Evolutionary conservation across 331 rosid species (phyloP).

Genomic region (Quercus phellos): DNA sequence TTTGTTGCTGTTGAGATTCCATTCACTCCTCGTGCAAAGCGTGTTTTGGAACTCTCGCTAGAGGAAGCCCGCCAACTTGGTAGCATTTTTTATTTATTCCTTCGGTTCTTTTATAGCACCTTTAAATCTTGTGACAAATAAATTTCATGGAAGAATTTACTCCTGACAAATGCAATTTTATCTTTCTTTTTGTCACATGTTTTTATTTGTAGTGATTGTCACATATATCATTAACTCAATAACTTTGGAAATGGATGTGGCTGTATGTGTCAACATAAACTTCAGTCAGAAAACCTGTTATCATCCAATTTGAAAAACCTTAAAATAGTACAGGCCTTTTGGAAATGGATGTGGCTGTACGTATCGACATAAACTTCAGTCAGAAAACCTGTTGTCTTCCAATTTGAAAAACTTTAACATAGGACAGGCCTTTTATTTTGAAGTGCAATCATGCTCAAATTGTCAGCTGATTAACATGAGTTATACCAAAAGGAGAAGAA

Average conservation of each 20-base stretch:
- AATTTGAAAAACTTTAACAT: background rate
- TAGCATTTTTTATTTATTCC: constrained; percentile 14
- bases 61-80: constrained; percentile 99
- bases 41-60: constrained; percentile 89
- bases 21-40: constrained; percentile 94
- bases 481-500: background rate
- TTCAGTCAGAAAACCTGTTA: background rate
- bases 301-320: background rate
- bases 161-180: too few species aligned
- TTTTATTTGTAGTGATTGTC: background rate
- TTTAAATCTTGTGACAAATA: background rate
- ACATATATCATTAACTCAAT: background rate
- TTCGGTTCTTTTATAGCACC: background rate
- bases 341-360: constrained; percentile 35
- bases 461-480: background rate
- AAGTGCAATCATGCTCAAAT: background rate
- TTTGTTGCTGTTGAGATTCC: constrained; percentile 96
- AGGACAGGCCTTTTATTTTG: background rate
- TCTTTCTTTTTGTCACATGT: background rate
- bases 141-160: background rate
- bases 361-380: background rate
- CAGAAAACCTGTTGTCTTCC: background rate
- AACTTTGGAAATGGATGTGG: constrained; percentile 91
- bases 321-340: background rate
- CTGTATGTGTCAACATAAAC: background rate